These are phyloP conservation scores for Trichosanthes cucumerina DNA, from an alignment of 306 rosid genomes.

Conservation along the genomic window DNA sequence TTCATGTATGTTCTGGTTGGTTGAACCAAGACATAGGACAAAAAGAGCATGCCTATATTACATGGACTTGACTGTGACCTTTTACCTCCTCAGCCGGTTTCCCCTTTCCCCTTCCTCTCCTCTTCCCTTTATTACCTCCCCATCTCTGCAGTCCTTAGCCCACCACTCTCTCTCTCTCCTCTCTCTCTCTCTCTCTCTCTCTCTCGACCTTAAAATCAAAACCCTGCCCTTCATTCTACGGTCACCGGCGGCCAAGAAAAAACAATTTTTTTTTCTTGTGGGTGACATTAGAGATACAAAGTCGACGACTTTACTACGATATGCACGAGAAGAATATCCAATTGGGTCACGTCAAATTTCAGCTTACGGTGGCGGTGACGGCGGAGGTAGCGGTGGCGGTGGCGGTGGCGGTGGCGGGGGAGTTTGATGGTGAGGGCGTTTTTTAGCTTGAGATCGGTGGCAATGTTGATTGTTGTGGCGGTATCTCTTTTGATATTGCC, in stretches of 20 bases:
- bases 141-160: not conserved
- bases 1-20: slow-evolving; percentile 11
- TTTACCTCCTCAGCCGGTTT: not conserved
- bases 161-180: not conserved
- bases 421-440: slow-evolving; percentile 7
- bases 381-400: no score
- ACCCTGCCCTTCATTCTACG: not conserved
- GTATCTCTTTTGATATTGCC: slow-evolving; percentile 42
- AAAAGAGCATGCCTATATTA: not conserved
- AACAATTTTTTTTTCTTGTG: not conserved
- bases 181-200: no score
- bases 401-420: not conserved
- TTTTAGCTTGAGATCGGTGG: slow-evolving; percentile 14
- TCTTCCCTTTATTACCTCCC: not conserved
- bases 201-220: not conserved
- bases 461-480: slow-evolving; percentile 35
- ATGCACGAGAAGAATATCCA: slow-evolving; percentile 22
- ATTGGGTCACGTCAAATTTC: not conserved
- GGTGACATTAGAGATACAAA: not conserved
- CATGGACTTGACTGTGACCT: not conserved
- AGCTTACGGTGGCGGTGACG: not conserved
- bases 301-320: not conserved
- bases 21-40: slow-evolving; percentile 10
- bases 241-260: not conserved
- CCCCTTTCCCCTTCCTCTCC: not conserved